phyloP scores from a whole-genome alignment of 257 asterid genomes.

The Orobanche coerulescens region DNA sequence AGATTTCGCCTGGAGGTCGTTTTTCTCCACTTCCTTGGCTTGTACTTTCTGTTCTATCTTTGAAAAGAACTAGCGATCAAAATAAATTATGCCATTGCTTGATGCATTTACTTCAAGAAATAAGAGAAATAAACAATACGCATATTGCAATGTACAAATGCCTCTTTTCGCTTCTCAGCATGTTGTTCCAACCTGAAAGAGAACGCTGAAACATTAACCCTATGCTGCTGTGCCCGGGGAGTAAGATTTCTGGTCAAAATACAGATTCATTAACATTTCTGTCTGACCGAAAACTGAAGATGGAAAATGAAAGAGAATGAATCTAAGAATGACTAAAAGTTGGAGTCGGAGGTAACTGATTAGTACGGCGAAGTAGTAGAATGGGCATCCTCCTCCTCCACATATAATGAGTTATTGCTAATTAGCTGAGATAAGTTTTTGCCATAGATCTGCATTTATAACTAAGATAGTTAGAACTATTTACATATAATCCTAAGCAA shows the following conservation, averaged over 20 bases:
- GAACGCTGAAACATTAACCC: slow-evolving; percentile 41
- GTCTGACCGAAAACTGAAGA: too few relatives aligned
- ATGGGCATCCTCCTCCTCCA: slow-evolving; percentile 51
- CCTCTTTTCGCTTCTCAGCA: slow-evolving; percentile 77
- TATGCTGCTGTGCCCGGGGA: too few relatives aligned
- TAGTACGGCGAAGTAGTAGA: slow-evolving; percentile 72
- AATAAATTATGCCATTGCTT: not conserved
- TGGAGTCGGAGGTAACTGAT: too few relatives aligned
- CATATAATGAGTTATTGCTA: slow-evolving; percentile 20
- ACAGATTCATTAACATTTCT: too few relatives aligned
- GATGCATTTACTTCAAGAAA: slow-evolving; percentile 4
- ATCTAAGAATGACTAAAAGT: too few relatives aligned
- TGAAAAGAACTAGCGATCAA: slow-evolving; percentile 44
- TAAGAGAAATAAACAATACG: not conserved
- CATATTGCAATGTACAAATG: not conserved
- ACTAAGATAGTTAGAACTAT: too few relatives aligned
- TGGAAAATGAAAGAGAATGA: too few relatives aligned
- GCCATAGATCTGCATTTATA: slow-evolving; percentile 35
- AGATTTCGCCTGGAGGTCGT: slow-evolving; percentile 50
- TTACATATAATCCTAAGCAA: too few relatives aligned
- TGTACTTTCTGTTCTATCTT: slow-evolving; percentile 69
- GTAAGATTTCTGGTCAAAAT: too few relatives aligned
- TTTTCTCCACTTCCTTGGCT: slow-evolving; percentile 52
- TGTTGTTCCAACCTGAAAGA: slow-evolving; percentile 69
- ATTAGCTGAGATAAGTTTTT: slow-evolving; percentile 27